Evolutionary conservation across 371 early-diverging fungal genomes (phyloP).

Genomic region (Lichtheimia ramosa): DNA sequence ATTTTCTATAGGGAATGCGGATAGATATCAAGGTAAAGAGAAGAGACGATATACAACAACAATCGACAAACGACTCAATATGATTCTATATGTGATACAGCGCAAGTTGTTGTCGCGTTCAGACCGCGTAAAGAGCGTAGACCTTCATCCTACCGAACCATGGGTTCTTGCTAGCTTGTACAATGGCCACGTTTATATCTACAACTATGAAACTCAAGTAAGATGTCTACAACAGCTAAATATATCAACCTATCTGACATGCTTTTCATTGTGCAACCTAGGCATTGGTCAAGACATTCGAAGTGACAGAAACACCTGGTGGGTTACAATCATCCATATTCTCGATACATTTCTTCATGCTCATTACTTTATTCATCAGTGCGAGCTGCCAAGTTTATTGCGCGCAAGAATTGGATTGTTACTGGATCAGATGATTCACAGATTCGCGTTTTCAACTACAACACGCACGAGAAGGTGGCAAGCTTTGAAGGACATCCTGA

Average conservation of each 20-base stretch:
- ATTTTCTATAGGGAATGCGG: constrained; percentile 56
- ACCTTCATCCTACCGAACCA: constrained; percentile 99
- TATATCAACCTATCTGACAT: not conserved
- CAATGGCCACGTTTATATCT: constrained; percentile 95
- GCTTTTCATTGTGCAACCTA: no score
- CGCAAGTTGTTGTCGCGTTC: constrained; percentile 82
- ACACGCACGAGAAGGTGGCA: constrained; percentile 95
- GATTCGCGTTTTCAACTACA: constrained; percentile 98
- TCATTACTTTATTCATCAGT: constrained; percentile 41
- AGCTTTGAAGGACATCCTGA: constrained; percentile 98
- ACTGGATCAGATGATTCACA: constrained; percentile 98
- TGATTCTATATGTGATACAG: constrained; percentile 26
- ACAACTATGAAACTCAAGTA: constrained; percentile 99
- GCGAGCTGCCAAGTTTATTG: constrained; percentile 94
- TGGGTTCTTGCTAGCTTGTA: constrained; percentile 98
- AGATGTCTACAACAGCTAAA: not conserved
- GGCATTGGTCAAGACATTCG: constrained; percentile 93
- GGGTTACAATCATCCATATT: not conserved
- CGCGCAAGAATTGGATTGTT: constrained; percentile 96
- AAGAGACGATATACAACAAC: constrained; percentile 1
- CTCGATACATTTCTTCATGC: not conserved
- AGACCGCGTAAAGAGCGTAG: constrained; percentile 97
- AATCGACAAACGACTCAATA: not conserved
- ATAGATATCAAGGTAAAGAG: constrained; percentile 62
- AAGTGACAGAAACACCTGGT: constrained; percentile 90